Conservation (phyloP, 176 grass and related monocot species). For the Otatea glauca region DNA sequence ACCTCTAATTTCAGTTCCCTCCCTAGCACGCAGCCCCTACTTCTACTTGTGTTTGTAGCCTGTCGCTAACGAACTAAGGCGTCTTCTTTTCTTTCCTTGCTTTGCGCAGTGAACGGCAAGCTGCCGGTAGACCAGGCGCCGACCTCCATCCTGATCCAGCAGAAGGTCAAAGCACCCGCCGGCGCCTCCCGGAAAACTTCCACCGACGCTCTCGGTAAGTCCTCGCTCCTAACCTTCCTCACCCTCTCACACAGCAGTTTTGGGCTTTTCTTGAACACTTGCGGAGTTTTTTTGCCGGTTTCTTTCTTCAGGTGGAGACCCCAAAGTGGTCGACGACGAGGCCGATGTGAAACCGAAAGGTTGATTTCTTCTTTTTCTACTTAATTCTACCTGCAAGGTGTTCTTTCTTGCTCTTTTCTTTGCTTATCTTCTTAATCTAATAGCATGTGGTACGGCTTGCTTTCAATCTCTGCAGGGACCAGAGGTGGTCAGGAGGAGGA, state of each 20-base stretch:
- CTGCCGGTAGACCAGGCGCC: conserved; percentile 56
- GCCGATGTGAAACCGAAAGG: conserved; percentile 49
- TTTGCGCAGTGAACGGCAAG: conserved; percentile 58
- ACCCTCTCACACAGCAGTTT: not conserved
- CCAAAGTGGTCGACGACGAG: conserved; percentile 56
- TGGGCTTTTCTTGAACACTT: not conserved
- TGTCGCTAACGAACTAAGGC: not conserved
- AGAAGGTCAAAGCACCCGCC: conserved; percentile 33
- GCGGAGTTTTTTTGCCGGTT: not conserved
- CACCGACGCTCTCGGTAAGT: conserved; percentile 39
- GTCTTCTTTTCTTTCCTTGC: not conserved
- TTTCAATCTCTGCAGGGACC: conserved; percentile 29
- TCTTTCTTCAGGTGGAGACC: conserved; percentile 45
- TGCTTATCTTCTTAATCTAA: not conserved
- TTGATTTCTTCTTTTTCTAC: not conserved
- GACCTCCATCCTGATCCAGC: conserved; percentile 51
- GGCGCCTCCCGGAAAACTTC: not conserved
- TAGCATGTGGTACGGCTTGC: not conserved
- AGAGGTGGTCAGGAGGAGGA: conserved; percentile 44
- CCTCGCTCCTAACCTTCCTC: not conserved
- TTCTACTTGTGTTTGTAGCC: not conserved
- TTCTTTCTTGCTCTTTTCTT: conserved; percentile 11
- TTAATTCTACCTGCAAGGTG: not conserved
- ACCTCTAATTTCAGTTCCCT: not conserved
- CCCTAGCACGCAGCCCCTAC: not conserved